phyloP scores from a whole-genome alignment of 305 asterid genomes.

The Ruellia speciosa region DNA sequence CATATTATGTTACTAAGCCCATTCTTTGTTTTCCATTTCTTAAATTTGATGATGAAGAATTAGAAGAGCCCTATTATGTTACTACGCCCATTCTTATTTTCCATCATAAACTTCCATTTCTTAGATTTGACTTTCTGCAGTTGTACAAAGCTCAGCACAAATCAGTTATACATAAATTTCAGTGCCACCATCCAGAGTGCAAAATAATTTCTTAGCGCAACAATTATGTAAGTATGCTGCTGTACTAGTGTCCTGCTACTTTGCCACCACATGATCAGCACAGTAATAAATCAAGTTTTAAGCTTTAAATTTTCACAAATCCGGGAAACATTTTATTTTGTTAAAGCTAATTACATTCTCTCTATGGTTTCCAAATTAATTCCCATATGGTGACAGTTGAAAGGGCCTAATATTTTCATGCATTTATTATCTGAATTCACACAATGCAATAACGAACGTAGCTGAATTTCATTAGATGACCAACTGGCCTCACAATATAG shows the following conservation, averaged over 20 bases:
- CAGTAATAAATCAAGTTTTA: too few species aligned
- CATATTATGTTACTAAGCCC: neutral
- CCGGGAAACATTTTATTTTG: too few species aligned
- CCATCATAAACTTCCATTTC: too few species aligned
- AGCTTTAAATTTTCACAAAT: too few species aligned
- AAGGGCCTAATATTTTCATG: neutral
- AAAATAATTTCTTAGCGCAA: too few species aligned
- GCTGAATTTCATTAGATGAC: neutral
- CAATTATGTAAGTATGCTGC: too few species aligned
- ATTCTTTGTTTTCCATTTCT: neutral
- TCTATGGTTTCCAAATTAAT: too few species aligned
- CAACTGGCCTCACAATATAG: neutral
- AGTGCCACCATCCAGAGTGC: too few species aligned
- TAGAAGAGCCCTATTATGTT: neutral
- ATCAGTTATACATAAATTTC: neutral
- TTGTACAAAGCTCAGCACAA: neutral
- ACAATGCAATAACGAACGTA: neutral
- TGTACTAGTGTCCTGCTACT: too few species aligned
- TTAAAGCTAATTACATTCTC: too few species aligned
- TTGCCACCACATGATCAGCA: too few species aligned
- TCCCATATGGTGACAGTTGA: neutral
- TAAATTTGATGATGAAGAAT: neutral
- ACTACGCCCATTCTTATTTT: neutral
- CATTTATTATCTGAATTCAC: neutral
- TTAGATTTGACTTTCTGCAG: neutral